Evolutionary conservation across 345 rosid genomes (phyloP).

Genomic region (Streptanthus diversifolius): DNA sequence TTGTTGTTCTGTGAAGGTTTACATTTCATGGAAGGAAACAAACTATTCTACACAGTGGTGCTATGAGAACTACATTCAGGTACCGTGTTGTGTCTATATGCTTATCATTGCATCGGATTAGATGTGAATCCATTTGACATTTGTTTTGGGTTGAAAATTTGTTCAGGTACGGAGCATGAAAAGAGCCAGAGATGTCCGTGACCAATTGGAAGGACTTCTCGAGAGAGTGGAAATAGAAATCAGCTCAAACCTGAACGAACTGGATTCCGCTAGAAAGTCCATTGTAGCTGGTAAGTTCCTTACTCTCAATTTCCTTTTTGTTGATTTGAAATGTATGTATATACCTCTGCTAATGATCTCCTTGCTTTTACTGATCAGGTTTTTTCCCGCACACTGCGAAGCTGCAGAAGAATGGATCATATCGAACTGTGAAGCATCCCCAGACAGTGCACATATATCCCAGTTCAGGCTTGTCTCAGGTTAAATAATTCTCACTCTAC

Average conservation of each 20-base stretch:
- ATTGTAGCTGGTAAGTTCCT: constrained; percentile 65
- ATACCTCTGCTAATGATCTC: constrained; percentile 14
- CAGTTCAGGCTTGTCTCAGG: constrained; percentile 93
- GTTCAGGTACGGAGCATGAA: constrained; percentile 96
- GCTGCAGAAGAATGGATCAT: constrained; percentile 90
- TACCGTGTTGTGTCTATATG: constrained; percentile 18
- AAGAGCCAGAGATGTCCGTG: constrained; percentile 91
- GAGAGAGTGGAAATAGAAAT: constrained; percentile 96
- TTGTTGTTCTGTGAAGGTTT: constrained; percentile 55
- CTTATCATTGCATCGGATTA: not conserved
- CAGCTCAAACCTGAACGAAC: constrained; percentile 54
- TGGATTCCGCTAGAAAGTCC: constrained; percentile 73
- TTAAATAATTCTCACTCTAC: constrained; percentile 1
- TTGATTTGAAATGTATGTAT: not conserved
- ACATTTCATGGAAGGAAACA: constrained; percentile 92
- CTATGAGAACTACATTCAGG: constrained; percentile 97
- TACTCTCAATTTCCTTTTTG: not conserved
- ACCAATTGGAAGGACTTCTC: constrained; percentile 89
- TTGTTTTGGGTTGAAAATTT: constrained; percentile 9
- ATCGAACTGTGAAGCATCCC: constrained; percentile 82
- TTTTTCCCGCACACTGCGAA: constrained; percentile 85
- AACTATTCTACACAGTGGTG: constrained; percentile 98
- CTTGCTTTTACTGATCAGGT: constrained; percentile 42
- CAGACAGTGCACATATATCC: constrained; percentile 96
- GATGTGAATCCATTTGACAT: constrained; percentile 12